Base-by-base conservation (phyloP, 805 yeast genomes). In the Schwanniomyces pseudopolymorphus region DNA sequence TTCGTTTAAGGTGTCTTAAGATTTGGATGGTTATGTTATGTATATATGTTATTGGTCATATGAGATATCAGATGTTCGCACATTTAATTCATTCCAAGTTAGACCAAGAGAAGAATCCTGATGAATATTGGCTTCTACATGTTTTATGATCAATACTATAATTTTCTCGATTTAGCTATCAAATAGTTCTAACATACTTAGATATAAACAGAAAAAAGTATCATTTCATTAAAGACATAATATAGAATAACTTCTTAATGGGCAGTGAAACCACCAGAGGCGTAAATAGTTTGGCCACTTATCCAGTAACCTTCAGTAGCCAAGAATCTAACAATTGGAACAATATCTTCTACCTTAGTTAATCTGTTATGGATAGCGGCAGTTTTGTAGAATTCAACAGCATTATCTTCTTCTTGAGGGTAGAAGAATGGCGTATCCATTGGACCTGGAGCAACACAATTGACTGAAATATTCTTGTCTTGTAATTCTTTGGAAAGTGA, bases 271-370 rank as follows among this genome's bases (percentile, higher is more conserved):
- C 87, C 87, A 52, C 86, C 86, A 40, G 76, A 73, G 42, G 84
- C 83, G 53, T 71, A 83, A 45, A 83, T 67, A 52, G 85, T 83
- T 64, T 84, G 89, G 43, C 89, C 89, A 40, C 81, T 81, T 60
- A 83, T 77, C 87, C 88, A 84, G 56, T 72, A 73, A 48, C 88
- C 88, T 51, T 81, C 85, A 43, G 83, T 76, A 28, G 73, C 84
- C 60, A 83, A 69, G 61, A 83, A 81, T 51, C 77, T 65, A 47
- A 83, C 60, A 44, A 81, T 78, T 50, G 89, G 89, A 45, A 79
- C 85, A 58, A 84, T 83, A 55, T 84, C 89, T 37, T 66, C 66
- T 45, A 76, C 68, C 55, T 80, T 73, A 17, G 88, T 83, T 49
- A 84, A 70, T 65, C 84, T 71, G 39, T 72, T 66, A 33, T 69